A percentile compares a stretch with the other conserved stretches of the same genome.
Conservation (phyloP, 2,329 filamentous ascomycete genomes). For the Tolypocladium tropicale region DNA sequence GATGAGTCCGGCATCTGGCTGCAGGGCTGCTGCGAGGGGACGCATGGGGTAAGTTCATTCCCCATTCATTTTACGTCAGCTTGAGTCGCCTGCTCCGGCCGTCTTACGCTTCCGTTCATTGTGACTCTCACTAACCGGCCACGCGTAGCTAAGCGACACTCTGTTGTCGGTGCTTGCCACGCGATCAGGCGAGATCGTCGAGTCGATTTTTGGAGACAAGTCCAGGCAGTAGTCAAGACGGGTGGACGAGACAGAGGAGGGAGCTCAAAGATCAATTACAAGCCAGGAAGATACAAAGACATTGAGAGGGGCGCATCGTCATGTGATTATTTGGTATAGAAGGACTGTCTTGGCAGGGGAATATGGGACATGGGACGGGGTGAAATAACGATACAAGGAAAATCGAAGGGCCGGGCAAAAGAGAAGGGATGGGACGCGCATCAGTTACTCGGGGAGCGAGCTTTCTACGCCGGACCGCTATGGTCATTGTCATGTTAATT, state of each 20-base stretch:
- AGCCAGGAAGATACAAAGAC: not conserved
- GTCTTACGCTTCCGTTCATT: not conserved
- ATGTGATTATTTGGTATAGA: not conserved
- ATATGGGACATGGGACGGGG: not conserved
- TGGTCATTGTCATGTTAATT: not conserved
- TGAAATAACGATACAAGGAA: not conserved
- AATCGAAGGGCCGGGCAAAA: no score
- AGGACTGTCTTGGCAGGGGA: not conserved
- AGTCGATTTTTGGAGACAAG: constrained; percentile 53
- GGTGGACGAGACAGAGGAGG: not conserved
- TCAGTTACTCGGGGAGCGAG: not conserved
- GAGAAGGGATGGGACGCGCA: not conserved
- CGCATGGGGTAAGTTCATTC: constrained; percentile 66
- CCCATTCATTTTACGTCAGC: not conserved
- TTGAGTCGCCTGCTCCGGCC: not conserved
- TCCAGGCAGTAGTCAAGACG: not conserved
- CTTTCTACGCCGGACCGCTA: not conserved
- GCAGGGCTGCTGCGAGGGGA: constrained; percentile 87
- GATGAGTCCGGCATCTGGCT: constrained; percentile 74
- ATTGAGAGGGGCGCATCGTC: not conserved
- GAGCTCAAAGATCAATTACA: not conserved
- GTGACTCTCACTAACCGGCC: constrained; percentile 8
- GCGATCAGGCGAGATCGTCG: constrained; percentile 67
- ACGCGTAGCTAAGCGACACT: constrained; percentile 60
- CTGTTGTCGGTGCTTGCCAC: constrained; percentile 69